Evolutionary conservation across 345 rosid genomes (phyloP), one percentile per base, ranked within the genome.

Genomic region (Populus tremula): DNA sequence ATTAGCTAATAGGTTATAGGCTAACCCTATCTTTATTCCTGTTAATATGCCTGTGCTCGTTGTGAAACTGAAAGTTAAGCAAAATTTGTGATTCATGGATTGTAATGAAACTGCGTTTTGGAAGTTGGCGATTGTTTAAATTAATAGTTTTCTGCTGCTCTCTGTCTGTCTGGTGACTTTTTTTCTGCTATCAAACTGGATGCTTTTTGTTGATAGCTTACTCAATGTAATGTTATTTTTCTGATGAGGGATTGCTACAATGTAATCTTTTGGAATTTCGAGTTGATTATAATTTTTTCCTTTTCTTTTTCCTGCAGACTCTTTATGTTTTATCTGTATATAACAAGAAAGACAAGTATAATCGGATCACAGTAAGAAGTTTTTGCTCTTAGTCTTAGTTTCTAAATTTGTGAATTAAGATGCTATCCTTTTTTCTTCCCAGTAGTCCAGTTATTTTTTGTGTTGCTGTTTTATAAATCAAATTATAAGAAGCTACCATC

Each of bases 281-380:
- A 53, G 35, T 25, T 76, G 25, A 41, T 70, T 21, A 6, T 7
- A 17, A 45, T 71, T 6, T 43, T 39, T 67, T 67, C 2, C 25
- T n/a, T 6, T 43, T 78, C 80, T 67, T 78, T 21, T 79, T 77
- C 54, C 71, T 84, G 85, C 99, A 96, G 99, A 94, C 91, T 98
- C 91, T 96, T 73, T 96, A 96, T 33, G 99, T 96, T 79, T 85
- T 96, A 73, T 96, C 90, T 45, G 88, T 94, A 14, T 92, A 96
- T 84, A 91, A 89, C 97, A 94, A 91, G 89, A 96, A 94, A 84
- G 98, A 94, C 85, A 96, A 96, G 80, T 49, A 86, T 82, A 93
- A 94, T 38, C 88, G 97, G 74, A 87, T 94, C 83, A 94, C 91
- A 88, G 99, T 94, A 79, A 77, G 89, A 79, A 27, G 65, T 71